Evolutionary conservation across 1,284 basidiomycete genomes (phyloP).

Genomic region (Tremellales sp.): DNA sequence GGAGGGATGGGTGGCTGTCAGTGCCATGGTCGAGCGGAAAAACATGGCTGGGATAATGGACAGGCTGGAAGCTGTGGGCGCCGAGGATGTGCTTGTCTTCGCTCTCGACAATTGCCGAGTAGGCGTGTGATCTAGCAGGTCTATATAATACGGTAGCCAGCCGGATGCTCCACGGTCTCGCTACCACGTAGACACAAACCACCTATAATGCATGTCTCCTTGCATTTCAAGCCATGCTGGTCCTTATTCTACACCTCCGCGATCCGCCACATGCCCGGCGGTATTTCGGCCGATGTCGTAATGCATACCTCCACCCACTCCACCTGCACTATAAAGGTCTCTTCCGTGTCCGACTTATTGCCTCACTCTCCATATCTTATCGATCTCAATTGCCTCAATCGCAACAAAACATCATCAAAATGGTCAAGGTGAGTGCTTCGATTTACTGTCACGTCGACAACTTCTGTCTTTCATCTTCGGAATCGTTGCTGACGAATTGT

Average conservation of each 20-base stretch:
- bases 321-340: slow-evolving; percentile 7
- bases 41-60: slow-evolving; percentile 89
- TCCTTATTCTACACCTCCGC: too few species aligned
- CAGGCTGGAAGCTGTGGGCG: slow-evolving; percentile 71
- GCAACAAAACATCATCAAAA: slow-evolving; percentile 23
- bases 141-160: too few species aligned
- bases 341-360: slow-evolving; percentile 6
- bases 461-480: slow-evolving; percentile 11
- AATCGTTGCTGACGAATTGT: not conserved
- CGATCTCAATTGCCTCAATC: slow-evolving; percentile 3
- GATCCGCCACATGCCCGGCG: not conserved
- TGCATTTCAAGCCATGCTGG: too few species aligned
- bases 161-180: too few species aligned
- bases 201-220: not conserved
- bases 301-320: not conserved
- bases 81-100: slow-evolving; percentile 85
- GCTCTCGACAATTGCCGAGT: slow-evolving; percentile 93
- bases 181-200: too few species aligned
- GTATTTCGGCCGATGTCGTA: not conserved
- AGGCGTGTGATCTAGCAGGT: slow-evolving; percentile 55
- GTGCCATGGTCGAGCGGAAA: slow-evolving; percentile 85
- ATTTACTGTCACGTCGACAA: too few species aligned
- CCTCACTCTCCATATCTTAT: slow-evolving; percentile 4
- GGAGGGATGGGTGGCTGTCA: slow-evolving; percentile 84
- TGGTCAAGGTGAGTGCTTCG: slow-evolving; percentile 43